phyloP scores from a whole-genome alignment of 441 rosid genomes.

The Melastoma candidum region DNA sequence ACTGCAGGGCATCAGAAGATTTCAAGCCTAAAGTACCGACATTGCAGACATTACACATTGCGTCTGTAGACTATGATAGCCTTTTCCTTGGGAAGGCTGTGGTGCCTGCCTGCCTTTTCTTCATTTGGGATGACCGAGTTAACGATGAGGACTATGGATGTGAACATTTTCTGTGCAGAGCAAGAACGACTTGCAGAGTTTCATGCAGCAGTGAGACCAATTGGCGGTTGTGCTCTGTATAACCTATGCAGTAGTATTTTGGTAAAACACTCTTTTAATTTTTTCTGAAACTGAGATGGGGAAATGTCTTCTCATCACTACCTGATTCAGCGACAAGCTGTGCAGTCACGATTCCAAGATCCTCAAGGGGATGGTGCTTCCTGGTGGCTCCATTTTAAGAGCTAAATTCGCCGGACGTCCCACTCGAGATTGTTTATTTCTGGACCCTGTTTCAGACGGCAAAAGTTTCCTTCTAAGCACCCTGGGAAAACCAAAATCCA shows the following conservation, averaged over 20 bases:
- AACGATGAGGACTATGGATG: slow-evolving; percentile 38
- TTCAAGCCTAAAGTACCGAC: slow-evolving; percentile 61
- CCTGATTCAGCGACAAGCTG: slow-evolving; percentile 49
- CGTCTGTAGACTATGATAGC: slow-evolving; percentile 58
- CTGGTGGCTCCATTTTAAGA: slow-evolving; percentile 58
- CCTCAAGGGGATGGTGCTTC: slow-evolving; percentile 53
- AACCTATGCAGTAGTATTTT: slow-evolving; percentile 16
- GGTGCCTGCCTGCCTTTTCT: slow-evolving; percentile 47
- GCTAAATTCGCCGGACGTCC: slow-evolving; percentile 65
- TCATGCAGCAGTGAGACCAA: slow-evolving; percentile 58
- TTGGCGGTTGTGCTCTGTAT: slow-evolving; percentile 69
- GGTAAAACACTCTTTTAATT: not conserved
- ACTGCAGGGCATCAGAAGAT: slow-evolving; percentile 70
- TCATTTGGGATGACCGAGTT: too few relatives aligned
- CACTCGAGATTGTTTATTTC: slow-evolving; percentile 56
- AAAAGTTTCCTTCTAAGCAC: slow-evolving; percentile 23
- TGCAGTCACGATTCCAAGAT: slow-evolving; percentile 57
- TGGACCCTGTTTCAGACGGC: slow-evolving; percentile 63
- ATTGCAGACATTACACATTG: slow-evolving; percentile 56
- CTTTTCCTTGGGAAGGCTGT: slow-evolving; percentile 54
- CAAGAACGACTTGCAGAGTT: slow-evolving; percentile 47
- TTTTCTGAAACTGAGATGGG: not conserved
- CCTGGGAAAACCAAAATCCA: too few relatives aligned
- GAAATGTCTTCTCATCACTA: slow-evolving; percentile 2
- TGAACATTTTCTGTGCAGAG: slow-evolving; percentile 29